Evolutionary conservation across 2,329 filamentous ascomycete genomes (phyloP), one percentile per base, ranked within the genome.

Genomic region (Fusarium veterinarium): DNA sequence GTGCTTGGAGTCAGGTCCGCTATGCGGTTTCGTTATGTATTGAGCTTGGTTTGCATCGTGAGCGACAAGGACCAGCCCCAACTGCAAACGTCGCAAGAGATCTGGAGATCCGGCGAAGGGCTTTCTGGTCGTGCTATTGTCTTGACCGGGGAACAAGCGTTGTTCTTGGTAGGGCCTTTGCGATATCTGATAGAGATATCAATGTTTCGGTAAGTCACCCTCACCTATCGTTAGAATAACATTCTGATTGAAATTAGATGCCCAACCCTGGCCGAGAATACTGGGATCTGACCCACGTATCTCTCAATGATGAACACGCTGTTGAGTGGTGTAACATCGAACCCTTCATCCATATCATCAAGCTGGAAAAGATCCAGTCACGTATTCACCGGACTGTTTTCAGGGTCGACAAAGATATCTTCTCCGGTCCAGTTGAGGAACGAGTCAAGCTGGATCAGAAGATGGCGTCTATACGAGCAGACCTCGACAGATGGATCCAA

Each of bases 201-300:
- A 52, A 52, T 25, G 48, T 52, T 16, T 52, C 48, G 6, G 48
- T 52, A 20, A 25, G 48, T 37, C 23, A 28, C 31, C 9, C 12
- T 20, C 12, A 0, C 17, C 31, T 14, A 4, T 8, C 1, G 0
- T 10, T 3, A 11, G 12, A 37, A 0, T 11, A 6, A 8, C 31
- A 11, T 16, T 9, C 12, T 35, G 6, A 51, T 12, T 20, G 4
- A 14, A 0, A 2, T 2, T 28, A 52, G 48, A 52, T 52, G 31
- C 48, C 49, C 1, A 52, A 6, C n/a, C 33, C 23, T 3, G 49
- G 33, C 2, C 49, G 33, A 16, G 49, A 52, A 8, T 37, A 52
- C 12, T 52, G 49, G 33, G 33, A 52, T 17, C 7, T 52, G 3
- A 52, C 49, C 0, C 49, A 52, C 28, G 17, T 6, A 20, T 28